A percentile compares a stretch with the other conserved stretches of the same genome.
Evolutionary conservation across 179 eudicot species (phyloP).

Genomic region (Silene noctiflora): DNA sequence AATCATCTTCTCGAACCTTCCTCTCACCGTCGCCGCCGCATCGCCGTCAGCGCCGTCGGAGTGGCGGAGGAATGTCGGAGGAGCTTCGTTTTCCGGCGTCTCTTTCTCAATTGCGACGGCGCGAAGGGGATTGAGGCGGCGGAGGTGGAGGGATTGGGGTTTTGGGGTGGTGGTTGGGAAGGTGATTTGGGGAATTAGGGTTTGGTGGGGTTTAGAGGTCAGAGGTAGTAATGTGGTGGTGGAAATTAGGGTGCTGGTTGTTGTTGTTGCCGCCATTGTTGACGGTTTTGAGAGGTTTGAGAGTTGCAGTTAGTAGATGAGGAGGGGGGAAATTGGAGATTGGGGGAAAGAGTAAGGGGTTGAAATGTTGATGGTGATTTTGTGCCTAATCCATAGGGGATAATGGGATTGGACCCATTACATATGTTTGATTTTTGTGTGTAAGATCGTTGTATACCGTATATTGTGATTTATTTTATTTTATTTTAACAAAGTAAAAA

Average conservation of each 20-base stretch:
- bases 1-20: constrained; percentile 85
- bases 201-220: neutral
- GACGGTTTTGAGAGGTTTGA: constrained; percentile 5
- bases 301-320: neutral
- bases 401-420: neutral
- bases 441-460: too few species aligned
- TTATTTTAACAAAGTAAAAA: too few species aligned
- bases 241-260: constrained; percentile 17
- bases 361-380: neutral
- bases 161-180: constrained; percentile 11
- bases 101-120: constrained; percentile 72
- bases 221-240: constrained; percentile 1
- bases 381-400: neutral
- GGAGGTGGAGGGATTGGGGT: constrained; percentile 4
- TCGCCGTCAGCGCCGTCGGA: constrained; percentile 32
- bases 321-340: neutral
- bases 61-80: constrained; percentile 64
- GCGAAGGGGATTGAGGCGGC: neutral
- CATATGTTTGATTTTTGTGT: too few species aligned
- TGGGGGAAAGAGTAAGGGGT: neutral
- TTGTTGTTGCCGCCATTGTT: constrained; percentile 22
- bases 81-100: constrained; percentile 52
- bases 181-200: constrained; percentile 13
- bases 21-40: constrained; percentile 37
- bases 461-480: too few species aligned